A percentile compares a stretch with the other conserved stretches of the same genome.
phyloP scores from a whole-genome alignment of 305 asterid genomes.

The Fraxinus greggii region DNA sequence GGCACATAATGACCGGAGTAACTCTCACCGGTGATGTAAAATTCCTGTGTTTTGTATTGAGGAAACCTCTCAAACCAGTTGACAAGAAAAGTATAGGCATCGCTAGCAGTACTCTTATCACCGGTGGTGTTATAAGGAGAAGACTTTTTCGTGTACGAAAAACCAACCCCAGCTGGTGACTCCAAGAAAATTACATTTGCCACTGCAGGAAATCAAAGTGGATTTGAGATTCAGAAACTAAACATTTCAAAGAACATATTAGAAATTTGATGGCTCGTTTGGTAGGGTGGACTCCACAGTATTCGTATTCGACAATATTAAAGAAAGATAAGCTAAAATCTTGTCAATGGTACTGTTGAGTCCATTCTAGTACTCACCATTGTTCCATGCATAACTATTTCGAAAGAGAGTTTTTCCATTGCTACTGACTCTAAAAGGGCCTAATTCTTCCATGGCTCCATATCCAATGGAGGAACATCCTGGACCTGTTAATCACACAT shows the following conservation, averaged over 20 bases:
- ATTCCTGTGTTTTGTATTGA: slow-evolving; percentile 44
- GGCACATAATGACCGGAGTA: slow-evolving; percentile 59
- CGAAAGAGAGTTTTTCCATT: slow-evolving; percentile 46
- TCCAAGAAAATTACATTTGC: slow-evolving; percentile 57
- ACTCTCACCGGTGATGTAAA: slow-evolving; percentile 54
- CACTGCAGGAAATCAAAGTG: slow-evolving; percentile 25
- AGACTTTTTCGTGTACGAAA: slow-evolving; percentile 49
- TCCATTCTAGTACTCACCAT: slow-evolving; percentile 24
- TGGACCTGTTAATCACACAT: slow-evolving; percentile 36
- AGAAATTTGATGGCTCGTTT: background rate
- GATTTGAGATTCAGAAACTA: background rate
- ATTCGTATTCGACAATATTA: background rate
- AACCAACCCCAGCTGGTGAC: slow-evolving; percentile 58
- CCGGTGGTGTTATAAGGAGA: slow-evolving; percentile 37
- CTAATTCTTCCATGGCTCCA: slow-evolving; percentile 52
- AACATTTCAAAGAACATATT: background rate
- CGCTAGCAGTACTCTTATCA: slow-evolving; percentile 40
- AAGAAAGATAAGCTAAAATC: background rate
- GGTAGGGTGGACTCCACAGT: background rate
- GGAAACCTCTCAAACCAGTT: slow-evolving; percentile 61
- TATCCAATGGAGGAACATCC: slow-evolving; percentile 54
- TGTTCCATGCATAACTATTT: slow-evolving; percentile 50
- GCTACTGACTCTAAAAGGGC: slow-evolving; percentile 49
- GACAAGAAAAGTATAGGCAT: slow-evolving; percentile 43
- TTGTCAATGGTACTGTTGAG: background rate